Conservation (phyloP, 2,329 filamentous ascomycete genomes). For the Talaromyces sp. region DNA sequence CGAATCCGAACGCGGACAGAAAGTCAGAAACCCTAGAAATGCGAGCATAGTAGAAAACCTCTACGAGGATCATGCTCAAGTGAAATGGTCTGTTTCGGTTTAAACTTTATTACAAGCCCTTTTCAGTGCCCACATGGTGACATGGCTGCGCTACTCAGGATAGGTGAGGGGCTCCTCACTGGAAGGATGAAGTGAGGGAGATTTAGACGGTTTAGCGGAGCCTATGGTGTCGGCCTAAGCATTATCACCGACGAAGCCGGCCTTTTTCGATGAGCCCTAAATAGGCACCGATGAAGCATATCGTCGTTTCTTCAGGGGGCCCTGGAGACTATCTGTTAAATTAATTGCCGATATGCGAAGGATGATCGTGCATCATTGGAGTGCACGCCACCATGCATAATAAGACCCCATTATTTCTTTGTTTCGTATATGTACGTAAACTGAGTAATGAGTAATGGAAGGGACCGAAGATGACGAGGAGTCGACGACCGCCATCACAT, state of each 20-base stretch:
- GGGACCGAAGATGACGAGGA: not conserved
- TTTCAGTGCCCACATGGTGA: conserved; percentile 1
- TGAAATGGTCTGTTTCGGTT: not conserved
- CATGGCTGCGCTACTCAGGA: not conserved
- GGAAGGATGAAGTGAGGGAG: not conserved
- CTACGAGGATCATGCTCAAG: not conserved
- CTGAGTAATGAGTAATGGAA: not conserved
- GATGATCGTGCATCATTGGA: not conserved
- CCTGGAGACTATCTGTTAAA: not conserved
- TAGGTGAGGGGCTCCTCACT: not conserved
- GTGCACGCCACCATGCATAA: conserved; percentile 9
- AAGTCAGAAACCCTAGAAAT: not conserved
- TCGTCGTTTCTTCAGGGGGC: not conserved
- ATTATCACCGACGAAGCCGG: not conserved
- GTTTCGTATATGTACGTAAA: conserved; percentile 1
- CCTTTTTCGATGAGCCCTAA: not conserved
- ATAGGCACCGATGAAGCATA: not conserved
- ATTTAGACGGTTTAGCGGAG: not conserved
- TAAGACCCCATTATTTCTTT: not conserved
- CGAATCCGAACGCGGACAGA: not conserved
- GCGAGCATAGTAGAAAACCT: not conserved
- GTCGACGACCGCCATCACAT: not conserved
- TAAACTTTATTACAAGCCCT: not conserved
- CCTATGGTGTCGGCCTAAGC: not conserved
- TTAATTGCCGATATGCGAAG: conserved; percentile 4